Evolutionary conservation across 805 yeast genomes (phyloP).

Genomic region (Candida broadrunensis): DNA sequence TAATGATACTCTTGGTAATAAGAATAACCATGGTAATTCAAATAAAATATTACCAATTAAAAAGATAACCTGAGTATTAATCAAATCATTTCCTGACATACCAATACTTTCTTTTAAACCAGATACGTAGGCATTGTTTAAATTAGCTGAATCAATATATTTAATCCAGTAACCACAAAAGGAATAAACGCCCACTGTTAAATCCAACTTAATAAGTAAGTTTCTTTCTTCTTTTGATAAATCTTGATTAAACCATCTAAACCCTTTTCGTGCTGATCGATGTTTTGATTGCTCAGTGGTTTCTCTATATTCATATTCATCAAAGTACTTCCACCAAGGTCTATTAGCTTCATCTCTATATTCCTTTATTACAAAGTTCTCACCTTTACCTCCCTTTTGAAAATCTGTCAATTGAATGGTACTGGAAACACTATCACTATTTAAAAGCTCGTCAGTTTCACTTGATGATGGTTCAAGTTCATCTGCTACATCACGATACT

Average conservation of each 20-base stretch:
- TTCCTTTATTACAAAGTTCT: conserved; percentile 10
- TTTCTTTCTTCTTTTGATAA: conserved; percentile 39
- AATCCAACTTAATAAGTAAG: conserved; percentile 29
- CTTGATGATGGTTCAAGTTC: conserved; percentile 1
- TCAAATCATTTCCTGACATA: conserved; percentile 62
- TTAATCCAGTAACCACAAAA: conserved; percentile 57
- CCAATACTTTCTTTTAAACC: conserved; percentile 57
- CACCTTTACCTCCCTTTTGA: background rate
- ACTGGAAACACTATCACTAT: background rate
- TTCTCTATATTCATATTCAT: conserved; percentile 59
- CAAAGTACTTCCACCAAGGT: conserved; percentile 37
- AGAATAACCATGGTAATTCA: conserved; percentile 60
- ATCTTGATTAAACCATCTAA: conserved; percentile 47
- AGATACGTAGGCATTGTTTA: conserved; percentile 63
- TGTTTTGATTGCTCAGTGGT: conserved; percentile 24
- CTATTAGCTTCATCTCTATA: conserved; percentile 33
- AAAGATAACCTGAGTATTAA: conserved; percentile 56
- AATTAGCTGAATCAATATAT: conserved; percentile 58
- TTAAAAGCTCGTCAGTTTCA: background rate
- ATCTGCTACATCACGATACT: conserved; percentile 11
- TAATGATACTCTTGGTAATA: conserved; percentile 56
- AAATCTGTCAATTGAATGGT: background rate
- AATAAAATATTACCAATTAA: conserved; percentile 58
- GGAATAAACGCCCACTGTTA: conserved; percentile 29
- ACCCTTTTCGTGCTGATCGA: conserved; percentile 19